Evolutionary conservation across 2,329 filamentous ascomycete genomes (phyloP).

Genomic region (Curvularia sp.): DNA sequence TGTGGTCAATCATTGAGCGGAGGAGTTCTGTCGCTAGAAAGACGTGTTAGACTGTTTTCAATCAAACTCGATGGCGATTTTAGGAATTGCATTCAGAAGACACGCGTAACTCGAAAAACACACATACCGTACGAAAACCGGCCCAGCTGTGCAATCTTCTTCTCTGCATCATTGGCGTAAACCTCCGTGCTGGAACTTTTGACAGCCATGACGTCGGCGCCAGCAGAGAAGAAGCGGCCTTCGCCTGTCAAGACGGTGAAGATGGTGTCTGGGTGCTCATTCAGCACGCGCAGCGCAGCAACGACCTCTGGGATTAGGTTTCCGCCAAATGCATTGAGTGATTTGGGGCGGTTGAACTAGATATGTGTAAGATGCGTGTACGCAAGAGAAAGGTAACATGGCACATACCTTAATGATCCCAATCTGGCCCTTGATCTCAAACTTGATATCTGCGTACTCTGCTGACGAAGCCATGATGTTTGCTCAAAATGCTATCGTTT

Average conservation of each 20-base stretch:
- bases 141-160: slow-evolving; percentile 42
- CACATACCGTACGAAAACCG: slow-evolving; percentile 43
- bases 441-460: slow-evolving; percentile 53
- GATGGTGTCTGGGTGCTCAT: slow-evolving; percentile 57
- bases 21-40: slow-evolving; percentile 47
- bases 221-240: slow-evolving; percentile 59
- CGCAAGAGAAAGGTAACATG: background rate
- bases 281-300: slow-evolving; percentile 53
- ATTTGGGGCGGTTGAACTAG: slow-evolving; percentile 57
- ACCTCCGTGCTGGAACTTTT: background rate
- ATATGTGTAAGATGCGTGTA: background rate
- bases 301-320: slow-evolving; percentile 55
- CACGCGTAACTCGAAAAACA: background rate
- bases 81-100: background rate
- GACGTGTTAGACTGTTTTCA: background rate
- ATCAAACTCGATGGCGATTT: background rate
- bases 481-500: background rate
- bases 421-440: slow-evolving; percentile 54
- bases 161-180: slow-evolving; percentile 38
- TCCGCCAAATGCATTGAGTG: slow-evolving; percentile 58
- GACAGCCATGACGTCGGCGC: slow-evolving; percentile 56
- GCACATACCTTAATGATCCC: slow-evolving; percentile 55
- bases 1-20: slow-evolving; percentile 58
- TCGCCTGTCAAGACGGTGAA: slow-evolving; percentile 61
- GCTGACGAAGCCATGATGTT: slow-evolving; percentile 33